phyloP scores from a whole-genome alignment of 345 rosid genomes.

The Cardiospermum halicacabum region DNA sequence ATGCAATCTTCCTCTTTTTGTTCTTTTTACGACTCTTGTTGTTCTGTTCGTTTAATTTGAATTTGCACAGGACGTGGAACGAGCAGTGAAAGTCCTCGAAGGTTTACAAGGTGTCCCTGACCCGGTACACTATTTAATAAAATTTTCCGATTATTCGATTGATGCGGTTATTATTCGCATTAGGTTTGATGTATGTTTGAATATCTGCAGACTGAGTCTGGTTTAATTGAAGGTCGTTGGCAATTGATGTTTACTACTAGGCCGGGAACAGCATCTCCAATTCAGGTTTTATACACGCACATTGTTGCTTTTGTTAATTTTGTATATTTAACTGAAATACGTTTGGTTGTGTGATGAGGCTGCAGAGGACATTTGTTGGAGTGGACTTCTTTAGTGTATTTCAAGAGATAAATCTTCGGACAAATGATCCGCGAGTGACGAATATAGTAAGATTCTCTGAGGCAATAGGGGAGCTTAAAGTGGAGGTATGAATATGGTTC shows the following conservation, averaged over 20 bases:
- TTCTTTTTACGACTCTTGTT: neutral
- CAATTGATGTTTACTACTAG: constrained; percentile 91
- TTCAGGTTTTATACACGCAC: constrained; percentile 56
- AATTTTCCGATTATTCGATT: no score
- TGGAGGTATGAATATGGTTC: constrained; percentile 53
- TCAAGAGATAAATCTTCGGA: constrained; percentile 78
- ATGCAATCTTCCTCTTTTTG: neutral
- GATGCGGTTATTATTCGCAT: neutral
- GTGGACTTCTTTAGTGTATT: constrained; percentile 77
- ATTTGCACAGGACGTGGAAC: constrained; percentile 60
- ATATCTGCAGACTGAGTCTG: constrained; percentile 55
- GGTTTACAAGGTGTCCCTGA: constrained; percentile 57
- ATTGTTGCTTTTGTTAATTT: neutral
- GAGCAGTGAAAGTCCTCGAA: constrained; percentile 70
- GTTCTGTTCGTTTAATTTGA: neutral
- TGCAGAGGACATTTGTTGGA: constrained; percentile 94
- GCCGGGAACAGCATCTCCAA: constrained; percentile 95
- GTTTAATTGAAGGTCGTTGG: constrained; percentile 88
- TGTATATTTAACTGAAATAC: no score
- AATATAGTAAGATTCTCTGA: constrained; percentile 86
- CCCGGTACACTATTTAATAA: constrained; percentile 52
- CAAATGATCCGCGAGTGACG: constrained; percentile 81
- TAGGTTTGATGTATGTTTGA: neutral
- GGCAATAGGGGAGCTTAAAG: constrained; percentile 81
- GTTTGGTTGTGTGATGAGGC: no score